A percentile compares a stretch with the other conserved stretches of the same genome.
Evolutionary conservation across 2,329 filamentous ascomycete genomes (phyloP).

Genomic region (Pseudogymnoascus sp.): DNA sequence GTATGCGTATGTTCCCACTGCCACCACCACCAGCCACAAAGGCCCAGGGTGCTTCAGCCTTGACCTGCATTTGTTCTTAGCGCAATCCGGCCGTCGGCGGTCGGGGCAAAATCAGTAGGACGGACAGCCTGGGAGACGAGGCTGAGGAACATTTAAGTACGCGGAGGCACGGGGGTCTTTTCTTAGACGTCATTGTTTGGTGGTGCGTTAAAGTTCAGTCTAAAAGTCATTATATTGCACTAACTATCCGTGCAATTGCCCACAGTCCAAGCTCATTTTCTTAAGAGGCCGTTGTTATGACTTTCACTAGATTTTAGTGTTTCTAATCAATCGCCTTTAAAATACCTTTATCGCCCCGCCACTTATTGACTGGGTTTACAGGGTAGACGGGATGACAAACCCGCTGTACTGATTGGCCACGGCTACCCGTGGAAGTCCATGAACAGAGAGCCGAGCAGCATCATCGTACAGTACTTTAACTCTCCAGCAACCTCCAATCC

Average conservation of each 20-base stretch:
- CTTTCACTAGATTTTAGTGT: neutral
- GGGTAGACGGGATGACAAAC: neutral
- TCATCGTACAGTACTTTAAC: neutral
- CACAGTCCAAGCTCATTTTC: neutral
- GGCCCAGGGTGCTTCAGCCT: neutral
- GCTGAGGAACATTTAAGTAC: neutral
- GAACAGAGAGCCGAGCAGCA: neutral
- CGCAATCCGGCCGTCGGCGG: neutral
- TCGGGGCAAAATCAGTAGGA: neutral
- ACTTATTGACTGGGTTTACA: neutral
- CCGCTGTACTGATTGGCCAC: neutral
- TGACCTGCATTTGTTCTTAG: neutral
- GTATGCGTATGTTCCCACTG: neutral
- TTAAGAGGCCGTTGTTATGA: neutral
- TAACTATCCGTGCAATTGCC: neutral
- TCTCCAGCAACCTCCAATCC: neutral
- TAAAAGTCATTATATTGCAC: neutral
- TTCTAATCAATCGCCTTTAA: neutral
- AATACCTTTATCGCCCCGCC: neutral
- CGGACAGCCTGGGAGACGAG: neutral
- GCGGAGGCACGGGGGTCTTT: neutral
- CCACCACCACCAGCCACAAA: neutral
- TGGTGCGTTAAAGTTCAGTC: neutral
- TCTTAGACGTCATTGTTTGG: neutral
- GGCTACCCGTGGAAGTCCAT: neutral